These are phyloP conservation scores for Lactarius sanguifluus DNA, from an alignment of 768 basidiomycete genomes.

Conservation along the genomic window DNA sequence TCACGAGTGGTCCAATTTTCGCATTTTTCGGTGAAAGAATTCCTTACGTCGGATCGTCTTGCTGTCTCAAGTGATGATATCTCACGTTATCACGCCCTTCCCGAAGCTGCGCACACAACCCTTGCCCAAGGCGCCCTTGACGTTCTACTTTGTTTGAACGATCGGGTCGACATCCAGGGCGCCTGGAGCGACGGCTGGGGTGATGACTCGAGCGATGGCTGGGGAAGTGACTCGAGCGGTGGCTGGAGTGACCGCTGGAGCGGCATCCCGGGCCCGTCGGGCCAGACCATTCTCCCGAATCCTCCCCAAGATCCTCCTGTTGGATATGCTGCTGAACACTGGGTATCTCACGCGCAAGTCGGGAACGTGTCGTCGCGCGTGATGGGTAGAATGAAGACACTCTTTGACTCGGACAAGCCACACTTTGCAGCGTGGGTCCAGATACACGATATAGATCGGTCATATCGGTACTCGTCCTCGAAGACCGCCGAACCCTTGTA, in stretches of 20 bases:
- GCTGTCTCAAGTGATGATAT: no score
- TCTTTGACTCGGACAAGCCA: neutral
- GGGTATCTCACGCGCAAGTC: neutral
- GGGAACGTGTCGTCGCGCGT: neutral
- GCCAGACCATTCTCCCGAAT: no score
- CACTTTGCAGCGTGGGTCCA: neutral
- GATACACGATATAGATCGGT: neutral
- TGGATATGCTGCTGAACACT: neutral
- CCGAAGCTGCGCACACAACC: no score
- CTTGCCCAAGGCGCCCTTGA: no score
- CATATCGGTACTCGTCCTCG: fast-evolving
- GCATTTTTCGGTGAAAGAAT: no score
- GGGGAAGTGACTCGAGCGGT: no score
- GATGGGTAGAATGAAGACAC: neutral
- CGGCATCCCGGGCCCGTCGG: no score
- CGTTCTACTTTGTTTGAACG: neutral
- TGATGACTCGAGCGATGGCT: no score
- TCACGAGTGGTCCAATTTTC: neutral
- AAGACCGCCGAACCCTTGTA: neutral
- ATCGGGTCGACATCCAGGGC: neutral
- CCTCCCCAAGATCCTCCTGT: neutral
- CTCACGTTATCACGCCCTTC: no score
- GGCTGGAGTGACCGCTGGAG: no score
- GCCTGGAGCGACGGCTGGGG: no score
- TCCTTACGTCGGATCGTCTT: no score